Evolutionary conservation across 1,139 yeast species (phyloP).

Genomic region (Suhomyces wounanorum): DNA sequence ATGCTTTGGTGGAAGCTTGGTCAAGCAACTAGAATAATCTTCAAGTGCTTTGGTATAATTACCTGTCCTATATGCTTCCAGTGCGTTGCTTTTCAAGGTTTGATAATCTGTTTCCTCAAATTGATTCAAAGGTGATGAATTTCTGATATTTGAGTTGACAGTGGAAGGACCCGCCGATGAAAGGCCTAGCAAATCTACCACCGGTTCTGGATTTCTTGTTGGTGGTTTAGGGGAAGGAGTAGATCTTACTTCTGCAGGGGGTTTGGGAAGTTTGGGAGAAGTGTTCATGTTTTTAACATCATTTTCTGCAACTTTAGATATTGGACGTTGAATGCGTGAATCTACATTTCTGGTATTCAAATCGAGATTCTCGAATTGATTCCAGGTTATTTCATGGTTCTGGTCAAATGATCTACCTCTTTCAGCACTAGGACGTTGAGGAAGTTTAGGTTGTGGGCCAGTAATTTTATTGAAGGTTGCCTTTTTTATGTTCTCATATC

Average conservation of each 20-base stretch:
- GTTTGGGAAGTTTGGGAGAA: background rate
- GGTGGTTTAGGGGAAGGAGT: background rate
- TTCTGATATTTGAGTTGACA: conserved; percentile 13
- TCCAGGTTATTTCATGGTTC: background rate
- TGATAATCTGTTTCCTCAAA: conserved; percentile 53
- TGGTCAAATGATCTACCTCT: background rate
- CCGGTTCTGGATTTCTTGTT: background rate
- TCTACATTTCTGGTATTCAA: background rate
- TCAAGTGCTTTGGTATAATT: conserved; percentile 71
- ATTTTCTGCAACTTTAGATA: background rate
- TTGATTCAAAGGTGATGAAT: conserved; percentile 34
- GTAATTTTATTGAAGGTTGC: conserved; percentile 22
- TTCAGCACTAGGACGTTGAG: background rate
- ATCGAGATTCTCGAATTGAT: background rate
- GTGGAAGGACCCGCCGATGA: conserved; percentile 6
- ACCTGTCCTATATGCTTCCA: conserved; percentile 71
- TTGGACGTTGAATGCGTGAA: background rate
- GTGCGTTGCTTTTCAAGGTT: conserved; percentile 61
- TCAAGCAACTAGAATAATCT: conserved; percentile 62
- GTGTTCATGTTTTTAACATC: background rate
- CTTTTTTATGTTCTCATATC: conserved; percentile 26
- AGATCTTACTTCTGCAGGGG: background rate
- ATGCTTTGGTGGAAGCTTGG: conserved; percentile 64
- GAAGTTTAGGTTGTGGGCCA: background rate
- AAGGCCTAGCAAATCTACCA: conserved; percentile 18